Conservation (phyloP, 2,329 filamentous ascomycete genomes). For the Claviceps paspali region DNA sequence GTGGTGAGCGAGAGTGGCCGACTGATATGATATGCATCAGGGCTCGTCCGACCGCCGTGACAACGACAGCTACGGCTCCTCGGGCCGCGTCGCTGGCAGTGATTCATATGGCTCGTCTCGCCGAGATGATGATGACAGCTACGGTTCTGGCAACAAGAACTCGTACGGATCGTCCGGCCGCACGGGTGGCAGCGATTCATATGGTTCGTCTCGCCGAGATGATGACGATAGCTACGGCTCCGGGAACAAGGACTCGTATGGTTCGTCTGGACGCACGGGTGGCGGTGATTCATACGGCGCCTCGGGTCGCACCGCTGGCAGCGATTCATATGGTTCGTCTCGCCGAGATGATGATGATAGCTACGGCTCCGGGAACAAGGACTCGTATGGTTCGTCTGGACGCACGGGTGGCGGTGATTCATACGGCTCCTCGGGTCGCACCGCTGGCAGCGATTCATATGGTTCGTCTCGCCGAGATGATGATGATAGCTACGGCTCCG, state of each 20-base stretch:
- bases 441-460: slow-evolving; percentile 8
- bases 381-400: slow-evolving; percentile 11
- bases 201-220: slow-evolving; percentile 6
- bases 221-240: slow-evolving; percentile 9
- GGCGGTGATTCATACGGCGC: slow-evolving; percentile 8
- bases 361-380: slow-evolving; percentile 7
- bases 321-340: slow-evolving; percentile 3
- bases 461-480: too few relatives aligned
- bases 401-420: slow-evolving; percentile 1
- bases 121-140: slow-evolving; percentile 8
- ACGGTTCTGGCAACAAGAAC: background rate
- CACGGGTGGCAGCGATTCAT: slow-evolving; percentile 9
- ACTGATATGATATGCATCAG: background rate
- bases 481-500: slow-evolving; percentile 3
- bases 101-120: slow-evolving; percentile 13
- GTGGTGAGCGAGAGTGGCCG: too few relatives aligned
- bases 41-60: slow-evolving; percentile 10
- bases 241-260: background rate
- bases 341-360: slow-evolving; percentile 7
- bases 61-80: slow-evolving; percentile 11
- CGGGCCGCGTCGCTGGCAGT: background rate
- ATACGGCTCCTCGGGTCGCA: slow-evolving; percentile 9
- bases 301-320: slow-evolving; percentile 5
- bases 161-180: slow-evolving; percentile 7
- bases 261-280: slow-evolving; percentile 8